Conservation (phyloP, 495 filamentous ascomycete genomes). For the Podospora comata region DNA sequence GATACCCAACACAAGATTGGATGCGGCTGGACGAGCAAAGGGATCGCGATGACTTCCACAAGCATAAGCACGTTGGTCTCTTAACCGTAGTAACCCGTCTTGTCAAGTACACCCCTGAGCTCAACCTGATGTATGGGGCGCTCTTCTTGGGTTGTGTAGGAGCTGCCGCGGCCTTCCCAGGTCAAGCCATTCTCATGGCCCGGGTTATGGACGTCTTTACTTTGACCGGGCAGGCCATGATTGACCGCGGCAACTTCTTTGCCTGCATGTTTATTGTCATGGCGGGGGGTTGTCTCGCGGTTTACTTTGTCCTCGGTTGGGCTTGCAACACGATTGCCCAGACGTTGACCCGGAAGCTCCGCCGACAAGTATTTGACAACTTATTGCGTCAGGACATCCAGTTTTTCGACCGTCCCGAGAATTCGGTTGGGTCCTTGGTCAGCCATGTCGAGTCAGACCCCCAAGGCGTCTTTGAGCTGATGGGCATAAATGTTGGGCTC, state of each 20-base stretch:
- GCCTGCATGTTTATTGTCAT: conserved; percentile 56
- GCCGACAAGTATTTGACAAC: conserved; percentile 68
- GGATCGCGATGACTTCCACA: conserved; percentile 23
- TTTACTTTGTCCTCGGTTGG: conserved; percentile 45
- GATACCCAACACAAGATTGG: conserved; percentile 25
- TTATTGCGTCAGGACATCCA: conserved; percentile 91
- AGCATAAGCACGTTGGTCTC: conserved; percentile 23
- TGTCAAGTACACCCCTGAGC: conserved; percentile 17
- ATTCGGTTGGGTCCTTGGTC: conserved; percentile 78
- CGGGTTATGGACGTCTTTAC: conserved; percentile 36
- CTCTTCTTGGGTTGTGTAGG: conserved; percentile 9
- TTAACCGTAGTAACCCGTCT: conserved; percentile 14
- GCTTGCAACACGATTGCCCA: conserved; percentile 41
- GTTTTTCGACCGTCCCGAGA: conserved; percentile 77
- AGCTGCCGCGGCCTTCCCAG: conserved; percentile 33
- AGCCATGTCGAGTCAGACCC: conserved; percentile 50
- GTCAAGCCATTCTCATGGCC: conserved; percentile 36
- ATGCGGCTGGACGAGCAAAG: conserved; percentile 18
- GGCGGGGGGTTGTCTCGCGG: conserved; percentile 39
- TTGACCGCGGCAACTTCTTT: conserved; percentile 47
- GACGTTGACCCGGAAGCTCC: conserved; percentile 67
- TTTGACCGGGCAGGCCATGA: conserved; percentile 25
- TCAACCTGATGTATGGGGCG: conserved; percentile 15
- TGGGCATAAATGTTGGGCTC: conserved; percentile 80
- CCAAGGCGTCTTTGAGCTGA: conserved; percentile 74